Percentiles rank a stretch among this genome's conserved stretches.
Conservation (phyloP, 1,284 basidiomycete species). For the Flammula alnicola region DNA sequence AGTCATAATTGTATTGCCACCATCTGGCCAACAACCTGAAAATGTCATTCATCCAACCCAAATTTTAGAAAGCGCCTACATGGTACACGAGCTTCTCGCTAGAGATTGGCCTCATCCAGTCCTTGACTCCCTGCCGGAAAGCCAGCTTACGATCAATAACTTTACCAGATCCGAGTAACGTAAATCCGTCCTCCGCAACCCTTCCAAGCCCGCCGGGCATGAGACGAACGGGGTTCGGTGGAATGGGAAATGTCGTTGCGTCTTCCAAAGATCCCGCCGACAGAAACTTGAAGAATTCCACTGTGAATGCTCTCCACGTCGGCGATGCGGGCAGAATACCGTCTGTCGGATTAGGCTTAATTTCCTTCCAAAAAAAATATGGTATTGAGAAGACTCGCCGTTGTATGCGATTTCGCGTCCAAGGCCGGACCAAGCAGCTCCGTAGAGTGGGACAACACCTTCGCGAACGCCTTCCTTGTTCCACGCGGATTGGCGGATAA, state of each 20-base stretch:
- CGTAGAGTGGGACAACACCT: constrained; percentile 33
- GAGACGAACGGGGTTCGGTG: constrained; percentile 28
- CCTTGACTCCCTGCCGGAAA: constrained; percentile 8
- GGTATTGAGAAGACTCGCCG: constrained; percentile 4
- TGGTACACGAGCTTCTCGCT: constrained; percentile 38
- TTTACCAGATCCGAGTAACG: constrained; percentile 32
- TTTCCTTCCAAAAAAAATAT: background rate
- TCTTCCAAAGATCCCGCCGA: constrained; percentile 25
- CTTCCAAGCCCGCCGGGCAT: constrained; percentile 34
- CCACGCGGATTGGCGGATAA: constrained; percentile 33
- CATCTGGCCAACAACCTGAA: too few species aligned
- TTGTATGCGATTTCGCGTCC: constrained; percentile 30
- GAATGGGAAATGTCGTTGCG: constrained; percentile 25
- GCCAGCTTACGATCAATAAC: constrained; percentile 26
- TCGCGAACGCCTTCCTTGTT: constrained; percentile 27
- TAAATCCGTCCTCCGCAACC: constrained; percentile 30
- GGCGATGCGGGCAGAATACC: constrained; percentile 24
- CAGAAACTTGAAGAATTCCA: constrained; percentile 33
- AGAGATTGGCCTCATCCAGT: constrained; percentile 35
- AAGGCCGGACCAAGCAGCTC: constrained; percentile 37
- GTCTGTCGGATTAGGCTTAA: constrained; percentile 12
- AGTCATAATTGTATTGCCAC: too few species aligned
- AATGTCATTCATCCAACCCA: too few species aligned
- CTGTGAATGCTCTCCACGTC: constrained; percentile 31
- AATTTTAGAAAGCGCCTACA: too few species aligned